These are phyloP conservation scores for Aureobasidium sp. DNA, from an alignment of 2,329 filamentous ascomycete genomes.

Conservation along the genomic window DNA sequence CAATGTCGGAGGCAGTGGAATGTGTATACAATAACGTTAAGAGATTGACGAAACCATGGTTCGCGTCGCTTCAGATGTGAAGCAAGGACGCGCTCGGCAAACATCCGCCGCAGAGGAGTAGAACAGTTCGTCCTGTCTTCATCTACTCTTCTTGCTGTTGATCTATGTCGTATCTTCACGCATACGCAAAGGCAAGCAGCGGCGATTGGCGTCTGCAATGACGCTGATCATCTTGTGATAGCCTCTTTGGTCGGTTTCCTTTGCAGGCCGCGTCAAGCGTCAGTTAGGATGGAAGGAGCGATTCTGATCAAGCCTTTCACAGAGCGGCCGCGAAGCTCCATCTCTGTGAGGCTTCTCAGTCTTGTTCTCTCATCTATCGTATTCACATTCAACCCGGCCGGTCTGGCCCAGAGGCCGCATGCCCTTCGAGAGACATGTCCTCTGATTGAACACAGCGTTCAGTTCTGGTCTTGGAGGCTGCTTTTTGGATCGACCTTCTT, in stretches of 20 bases:
- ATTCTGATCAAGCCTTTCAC: background rate
- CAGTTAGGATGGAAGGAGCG: background rate
- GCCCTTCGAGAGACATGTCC: conserved; percentile 1
- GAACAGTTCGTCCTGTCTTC: background rate
- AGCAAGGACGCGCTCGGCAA: conserved; percentile 11
- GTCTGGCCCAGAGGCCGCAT: conserved; percentile 6
- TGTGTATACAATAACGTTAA: background rate
- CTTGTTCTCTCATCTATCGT: conserved; percentile 2
- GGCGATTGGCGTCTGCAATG: background rate
- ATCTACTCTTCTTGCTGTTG: too few species aligned
- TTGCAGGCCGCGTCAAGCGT: conserved; percentile 4
- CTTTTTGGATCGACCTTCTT: background rate
- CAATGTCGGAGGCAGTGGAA: background rate
- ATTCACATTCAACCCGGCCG: conserved; percentile 9
- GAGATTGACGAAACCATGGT: conserved; percentile 1
- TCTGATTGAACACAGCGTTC: conserved; percentile 11
- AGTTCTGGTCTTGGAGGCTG: background rate
- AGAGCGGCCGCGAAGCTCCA: background rate
- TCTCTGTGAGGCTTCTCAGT: background rate
- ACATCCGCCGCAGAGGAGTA: conserved; percentile 1
- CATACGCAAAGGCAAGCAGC: too few species aligned
- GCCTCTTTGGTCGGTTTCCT: background rate
- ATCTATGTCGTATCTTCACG: too few species aligned
- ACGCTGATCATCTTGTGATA: background rate
- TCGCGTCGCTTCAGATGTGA: background rate